Base-by-base conservation (phyloP, 2,329 filamentous ascomycete genomes). In the Cladosporium halotolerans region DNA sequence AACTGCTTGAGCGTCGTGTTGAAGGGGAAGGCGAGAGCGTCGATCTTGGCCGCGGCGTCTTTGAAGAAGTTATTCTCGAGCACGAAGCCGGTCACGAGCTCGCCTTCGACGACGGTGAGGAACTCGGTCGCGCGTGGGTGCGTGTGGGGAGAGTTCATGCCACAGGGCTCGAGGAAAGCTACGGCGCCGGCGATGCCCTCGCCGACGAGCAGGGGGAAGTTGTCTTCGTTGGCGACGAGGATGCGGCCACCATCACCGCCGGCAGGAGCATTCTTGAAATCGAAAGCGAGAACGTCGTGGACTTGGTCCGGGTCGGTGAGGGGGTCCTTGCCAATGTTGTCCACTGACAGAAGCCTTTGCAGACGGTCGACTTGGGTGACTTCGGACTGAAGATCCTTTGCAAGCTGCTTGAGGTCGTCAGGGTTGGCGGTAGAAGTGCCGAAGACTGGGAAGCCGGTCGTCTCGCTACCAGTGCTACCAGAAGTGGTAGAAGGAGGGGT, bases 281-380 rank as follows among this genome's bases (percentile, higher is more conserved):
- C 77, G 77, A 89, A 90, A 66, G 84, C 86, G 71, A 86, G 80
- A 63, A 62, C 42, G 10, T 63, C 60, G 44, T 60, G 61, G 28
- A 73, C 58, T 4, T 60, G 63, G 2, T 68, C 63, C 2, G 48
- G 48, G 10, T 57, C 62, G 5, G 62, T 58, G 41, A 71, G 62
- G 8, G 72, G 63, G 8, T 59, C 55, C 38, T 62, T 50, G 45
- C 67, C 66, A 31, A 61, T 48, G 46, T 67, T 66, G 9, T 62
- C 58, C 9, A 53, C 53, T 23, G 66, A 65, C 9, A 72, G 61
- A 38, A 72, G 63, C 10, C 60, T 57, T 50, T 72, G 66, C 61
- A 71, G 71, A 33, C 67, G 66, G 55, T 72, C 70, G 59, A 72
- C 63, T 9, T 68, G 64, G 3, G 68, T 68, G 10, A 69, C 63